These are phyloP conservation scores for Coniochaeta sp. DNA, from an alignment of 2,329 filamentous ascomycete genomes.

Conservation along the genomic window DNA sequence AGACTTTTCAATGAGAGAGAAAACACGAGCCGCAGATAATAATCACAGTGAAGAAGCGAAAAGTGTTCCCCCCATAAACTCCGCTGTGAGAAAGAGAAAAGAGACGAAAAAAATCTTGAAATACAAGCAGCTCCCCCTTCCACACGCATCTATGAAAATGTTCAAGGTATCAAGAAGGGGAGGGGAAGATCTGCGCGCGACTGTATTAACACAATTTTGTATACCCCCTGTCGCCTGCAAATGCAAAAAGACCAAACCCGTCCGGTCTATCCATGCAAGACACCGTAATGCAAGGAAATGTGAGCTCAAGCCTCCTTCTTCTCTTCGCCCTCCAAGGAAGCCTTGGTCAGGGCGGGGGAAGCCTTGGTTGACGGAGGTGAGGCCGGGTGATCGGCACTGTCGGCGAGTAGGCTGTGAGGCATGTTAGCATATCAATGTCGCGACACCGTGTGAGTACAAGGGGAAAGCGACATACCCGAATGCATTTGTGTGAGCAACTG, in stretches of 20 bases:
- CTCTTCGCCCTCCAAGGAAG: slow-evolving; percentile 40
- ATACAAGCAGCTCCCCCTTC: not conserved
- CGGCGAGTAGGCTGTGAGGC: slow-evolving; percentile 44
- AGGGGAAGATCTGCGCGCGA: slow-evolving; percentile 29
- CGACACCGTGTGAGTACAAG: not conserved
- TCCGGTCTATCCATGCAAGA: slow-evolving; percentile 45
- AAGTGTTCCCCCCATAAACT: not conserved
- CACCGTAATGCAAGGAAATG: slow-evolving; percentile 19
- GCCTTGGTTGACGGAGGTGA: slow-evolving; percentile 64
- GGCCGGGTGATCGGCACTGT: slow-evolving; percentile 54
- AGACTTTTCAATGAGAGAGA: not conserved
- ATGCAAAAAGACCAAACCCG: slow-evolving; percentile 35
- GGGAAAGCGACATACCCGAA: slow-evolving; percentile 65
- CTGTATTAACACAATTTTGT: slow-evolving; percentile 38
- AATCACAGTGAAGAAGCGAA: not conserved
- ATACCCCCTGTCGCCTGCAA: slow-evolving; percentile 31
- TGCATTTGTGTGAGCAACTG: slow-evolving; percentile 70
- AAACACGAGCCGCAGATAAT: not conserved
- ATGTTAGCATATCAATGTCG: slow-evolving; percentile 19
- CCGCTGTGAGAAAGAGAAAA: not conserved
- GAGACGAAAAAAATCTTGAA: not conserved
- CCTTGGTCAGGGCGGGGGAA: slow-evolving; percentile 59
- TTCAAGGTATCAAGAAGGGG: slow-evolving; percentile 40
- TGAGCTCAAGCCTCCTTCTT: slow-evolving; percentile 42
- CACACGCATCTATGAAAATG: slow-evolving; percentile 30